A percentile compares a stretch with the other conserved stretches of the same genome.
Evolutionary conservation across 768 basidiomycete species (phyloP).

Genomic region (Russula sp.): DNA sequence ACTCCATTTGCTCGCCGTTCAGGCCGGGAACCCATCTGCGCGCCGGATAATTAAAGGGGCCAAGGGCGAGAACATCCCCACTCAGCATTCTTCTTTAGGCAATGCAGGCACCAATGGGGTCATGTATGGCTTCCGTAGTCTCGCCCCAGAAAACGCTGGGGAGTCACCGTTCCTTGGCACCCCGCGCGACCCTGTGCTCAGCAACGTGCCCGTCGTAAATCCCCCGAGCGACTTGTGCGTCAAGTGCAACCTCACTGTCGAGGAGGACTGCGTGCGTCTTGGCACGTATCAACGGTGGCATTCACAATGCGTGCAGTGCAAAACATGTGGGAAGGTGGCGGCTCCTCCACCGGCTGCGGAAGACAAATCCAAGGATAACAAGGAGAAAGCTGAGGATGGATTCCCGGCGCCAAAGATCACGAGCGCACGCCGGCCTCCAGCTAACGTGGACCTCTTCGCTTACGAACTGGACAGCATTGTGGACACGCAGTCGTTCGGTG

Average conservation of each 20-base stretch:
- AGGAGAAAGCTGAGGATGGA: slow-evolving; percentile 37
- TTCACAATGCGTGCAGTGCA: slow-evolving; percentile 86
- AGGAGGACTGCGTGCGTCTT: slow-evolving; percentile 93
- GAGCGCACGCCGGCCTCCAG: slow-evolving; percentile 66
- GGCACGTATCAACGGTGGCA: slow-evolving; percentile 99
- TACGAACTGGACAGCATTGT: slow-evolving; percentile 67
- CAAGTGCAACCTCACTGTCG: slow-evolving; percentile 83
- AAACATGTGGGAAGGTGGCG: slow-evolving; percentile 70
- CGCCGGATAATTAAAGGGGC: slow-evolving; percentile 70
- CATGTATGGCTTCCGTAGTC: slow-evolving; percentile 87
- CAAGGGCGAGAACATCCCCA: slow-evolving; percentile 50
- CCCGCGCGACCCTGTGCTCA: slow-evolving; percentile 43
- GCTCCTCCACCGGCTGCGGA: slow-evolving; percentile 57
- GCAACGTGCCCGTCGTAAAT: slow-evolving; percentile 50
- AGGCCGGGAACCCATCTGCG: slow-evolving; percentile 75
- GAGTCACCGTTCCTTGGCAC: slow-evolving; percentile 65
- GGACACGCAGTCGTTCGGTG: slow-evolving; percentile 65
- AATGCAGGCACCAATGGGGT: slow-evolving; percentile 82
- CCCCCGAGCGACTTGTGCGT: slow-evolving; percentile 90
- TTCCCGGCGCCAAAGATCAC: slow-evolving; percentile 53
- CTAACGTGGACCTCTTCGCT: slow-evolving; percentile 72
- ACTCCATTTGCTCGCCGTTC: slow-evolving; percentile 83
- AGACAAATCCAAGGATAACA: slow-evolving; percentile 43
- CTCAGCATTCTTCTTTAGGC: slow-evolving; percentile 34
- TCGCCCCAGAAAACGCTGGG: slow-evolving; percentile 87